Evolutionary conservation across 2,329 filamentous ascomycete species (phyloP), one percentile per base, ranked within the genome.

Genomic region (Clonostachys chloroleuca): DNA sequence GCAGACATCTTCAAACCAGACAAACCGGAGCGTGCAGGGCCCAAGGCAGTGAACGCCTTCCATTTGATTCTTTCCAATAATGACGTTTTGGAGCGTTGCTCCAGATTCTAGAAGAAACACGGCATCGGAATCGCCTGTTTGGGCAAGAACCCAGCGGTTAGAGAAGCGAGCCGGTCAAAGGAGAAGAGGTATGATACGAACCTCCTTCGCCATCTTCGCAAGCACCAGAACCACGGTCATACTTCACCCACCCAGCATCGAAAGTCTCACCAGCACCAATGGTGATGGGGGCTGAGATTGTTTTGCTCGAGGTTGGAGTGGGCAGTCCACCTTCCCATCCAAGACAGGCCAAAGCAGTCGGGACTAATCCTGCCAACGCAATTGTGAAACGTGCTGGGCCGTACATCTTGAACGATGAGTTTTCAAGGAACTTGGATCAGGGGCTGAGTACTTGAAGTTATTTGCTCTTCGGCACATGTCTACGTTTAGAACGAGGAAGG

Each of bases 1-100:
- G 50, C 69, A 73, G 36, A 73, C 68, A 42, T 71, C 67, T 48
- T 68, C 65, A 50, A 72, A 76, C 70, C 24, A 75, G 44, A 75
- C 70, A 33, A 63, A 67, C 52, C 67, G 60, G 13, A 72, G 55
- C 2, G 58, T 70, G 54, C 69, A 72, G 5, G 56, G 45, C 3
- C 69, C 69, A 37, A 63, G 52, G 52, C 69, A 73, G 58, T 73
- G 68, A 9, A 73, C 62, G 20, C 70, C 69, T 51, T 73, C 70
- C 12, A 60, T 59, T 49, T 72, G 67, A 53, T 68, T 57, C 42
- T 58, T 56, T 40, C 70, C 70, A 34, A 73, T 73, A 47, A 73
- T 73, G 33, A 66, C 69, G 47, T 72, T 73, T 48, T 57, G 63
- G 41, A 73, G 59, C 0, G 64, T 69, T 5, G 67, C 69, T 6